Percentiles rank a stretch among this genome's conserved stretches.
These are phyloP conservation scores for Musa troglodytarum DNA, from an alignment of 176 grass and related monocot genomes.

Conservation along the genomic window DNA sequence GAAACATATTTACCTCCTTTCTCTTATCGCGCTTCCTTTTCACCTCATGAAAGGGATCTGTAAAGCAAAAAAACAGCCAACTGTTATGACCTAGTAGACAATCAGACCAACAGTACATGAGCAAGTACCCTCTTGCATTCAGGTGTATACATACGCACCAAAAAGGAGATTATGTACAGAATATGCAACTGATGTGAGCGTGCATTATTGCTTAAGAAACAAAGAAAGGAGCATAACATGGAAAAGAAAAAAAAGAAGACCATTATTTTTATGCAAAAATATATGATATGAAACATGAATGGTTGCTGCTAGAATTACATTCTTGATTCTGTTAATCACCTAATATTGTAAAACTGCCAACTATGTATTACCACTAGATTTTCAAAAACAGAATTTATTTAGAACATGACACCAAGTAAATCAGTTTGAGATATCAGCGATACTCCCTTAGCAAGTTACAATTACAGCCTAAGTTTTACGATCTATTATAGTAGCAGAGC, in stretches of 20 bases:
- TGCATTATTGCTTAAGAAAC: neutral
- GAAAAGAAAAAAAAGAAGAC: too few species aligned
- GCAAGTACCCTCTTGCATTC: neutral
- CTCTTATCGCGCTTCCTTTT: conserved; percentile 79
- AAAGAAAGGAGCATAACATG: neutral
- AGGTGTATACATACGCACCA: too few species aligned
- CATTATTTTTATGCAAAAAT: neutral
- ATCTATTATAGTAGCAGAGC: neutral
- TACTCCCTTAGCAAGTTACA: neutral
- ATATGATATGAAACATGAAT: neutral
- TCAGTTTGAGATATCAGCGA: neutral
- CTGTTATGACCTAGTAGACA: neutral
- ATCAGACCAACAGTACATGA: neutral
- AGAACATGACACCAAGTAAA: neutral
- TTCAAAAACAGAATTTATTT: neutral
- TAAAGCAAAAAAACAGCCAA: neutral
- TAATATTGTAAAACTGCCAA: neutral
- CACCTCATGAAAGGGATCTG: conserved; percentile 82
- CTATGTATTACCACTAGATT: neutral
- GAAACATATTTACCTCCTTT: conserved; percentile 45
- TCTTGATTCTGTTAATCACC: neutral
- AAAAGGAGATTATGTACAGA: too few species aligned
- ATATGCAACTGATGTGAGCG: neutral
- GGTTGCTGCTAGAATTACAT: neutral
- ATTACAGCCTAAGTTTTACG: neutral